Conservation (phyloP, 2,329 filamentous ascomycete species). For the Colletotrichum sublineola region DNA sequence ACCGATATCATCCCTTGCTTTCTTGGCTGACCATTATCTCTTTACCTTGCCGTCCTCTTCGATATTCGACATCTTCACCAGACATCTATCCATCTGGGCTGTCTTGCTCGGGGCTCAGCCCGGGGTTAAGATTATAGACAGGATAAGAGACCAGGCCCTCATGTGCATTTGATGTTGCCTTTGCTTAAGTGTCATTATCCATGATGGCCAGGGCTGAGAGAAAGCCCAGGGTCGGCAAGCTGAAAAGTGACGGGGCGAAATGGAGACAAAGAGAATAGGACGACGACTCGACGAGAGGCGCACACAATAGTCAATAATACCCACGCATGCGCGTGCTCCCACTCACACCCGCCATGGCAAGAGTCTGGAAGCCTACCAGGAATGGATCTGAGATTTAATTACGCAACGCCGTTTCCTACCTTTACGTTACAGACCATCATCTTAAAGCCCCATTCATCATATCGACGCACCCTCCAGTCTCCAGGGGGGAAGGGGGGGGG, state of each 20-base stretch:
- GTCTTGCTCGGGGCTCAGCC: neutral
- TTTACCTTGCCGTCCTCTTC: neutral
- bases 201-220: conserved; percentile 5
- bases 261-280: neutral
- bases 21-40: neutral
- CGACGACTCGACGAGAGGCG: neutral
- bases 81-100: neutral
- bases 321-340: neutral
- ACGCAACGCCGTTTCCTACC: neutral
- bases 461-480: conserved; percentile 9
- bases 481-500: neutral
- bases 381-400: conserved; percentile 10
- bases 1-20: neutral
- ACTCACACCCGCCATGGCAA: neutral
- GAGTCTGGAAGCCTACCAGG: neutral
- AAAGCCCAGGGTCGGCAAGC: neutral
- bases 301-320: neutral
- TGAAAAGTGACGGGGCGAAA: conserved; percentile 2
- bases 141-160: conserved; percentile 10
- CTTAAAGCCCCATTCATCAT: conserved; percentile 12
- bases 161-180: conserved; percentile 5
- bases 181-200: neutral
- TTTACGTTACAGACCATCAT: conserved; percentile 13
- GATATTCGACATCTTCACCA: conserved; percentile 5
- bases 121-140: neutral